phyloP scores from a whole-genome alignment of 345 rosid genomes.

The Mangifera indica region DNA sequence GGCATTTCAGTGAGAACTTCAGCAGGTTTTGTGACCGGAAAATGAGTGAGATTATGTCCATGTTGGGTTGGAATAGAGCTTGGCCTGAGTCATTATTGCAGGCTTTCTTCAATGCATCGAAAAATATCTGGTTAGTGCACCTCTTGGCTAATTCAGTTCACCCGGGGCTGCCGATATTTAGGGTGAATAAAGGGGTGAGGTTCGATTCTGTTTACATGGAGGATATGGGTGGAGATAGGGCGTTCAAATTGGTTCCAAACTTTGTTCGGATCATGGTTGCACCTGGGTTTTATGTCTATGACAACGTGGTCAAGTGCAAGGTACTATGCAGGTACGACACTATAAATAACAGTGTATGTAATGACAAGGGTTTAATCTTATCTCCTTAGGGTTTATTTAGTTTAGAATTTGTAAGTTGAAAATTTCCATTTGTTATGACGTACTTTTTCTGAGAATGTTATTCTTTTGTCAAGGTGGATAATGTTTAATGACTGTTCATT shows the following conservation, averaged over 20 bases:
- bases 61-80: slow-evolving; percentile 79
- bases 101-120: slow-evolving; percentile 85
- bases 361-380: slow-evolving; percentile 27
- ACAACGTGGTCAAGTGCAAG: slow-evolving; percentile 82
- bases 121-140: slow-evolving; percentile 85
- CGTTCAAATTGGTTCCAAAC: slow-evolving; percentile 47
- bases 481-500: too few species aligned
- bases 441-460: background rate
- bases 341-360: slow-evolving; percentile 16
- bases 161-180: slow-evolving; percentile 69
- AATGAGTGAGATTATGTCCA: slow-evolving; percentile 82
- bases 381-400: slow-evolving; percentile 23
- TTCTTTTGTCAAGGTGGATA: background rate
- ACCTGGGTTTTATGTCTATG: slow-evolving; percentile 89
- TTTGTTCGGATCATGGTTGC: slow-evolving; percentile 73
- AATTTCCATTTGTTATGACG: slow-evolving; percentile 4
- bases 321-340: slow-evolving; percentile 71
- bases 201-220: slow-evolving; percentile 87
- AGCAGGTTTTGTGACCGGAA: slow-evolving; percentile 86
- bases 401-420: background rate
- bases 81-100: slow-evolving; percentile 85
- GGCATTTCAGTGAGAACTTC: slow-evolving; percentile 84
- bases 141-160: slow-evolving; percentile 88
- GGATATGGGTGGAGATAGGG: slow-evolving; percentile 65
- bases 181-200: slow-evolving; percentile 58